Evolutionary conservation across 2,329 filamentous ascomycete genomes (phyloP).

Genomic region (Colletotrichum sp.): DNA sequence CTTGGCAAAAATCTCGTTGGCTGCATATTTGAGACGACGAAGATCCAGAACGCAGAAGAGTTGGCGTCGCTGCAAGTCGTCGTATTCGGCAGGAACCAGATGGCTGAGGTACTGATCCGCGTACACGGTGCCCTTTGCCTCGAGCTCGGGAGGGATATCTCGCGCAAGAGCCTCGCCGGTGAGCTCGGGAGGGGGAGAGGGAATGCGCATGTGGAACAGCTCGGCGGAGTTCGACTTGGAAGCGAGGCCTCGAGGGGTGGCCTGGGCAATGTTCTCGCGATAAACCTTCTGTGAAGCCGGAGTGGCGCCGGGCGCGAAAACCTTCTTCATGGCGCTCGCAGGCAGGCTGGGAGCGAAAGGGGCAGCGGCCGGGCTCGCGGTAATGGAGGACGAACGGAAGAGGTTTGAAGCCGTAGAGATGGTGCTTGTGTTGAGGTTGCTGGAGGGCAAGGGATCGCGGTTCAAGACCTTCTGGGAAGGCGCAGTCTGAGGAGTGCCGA

Average conservation of each 20-base stretch:
- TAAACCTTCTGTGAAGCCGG: slow-evolving; percentile 47
- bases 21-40: slow-evolving; percentile 65
- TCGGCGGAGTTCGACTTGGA: slow-evolving; percentile 54
- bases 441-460: slow-evolving; percentile 40
- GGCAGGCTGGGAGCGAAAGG: slow-evolving; percentile 53
- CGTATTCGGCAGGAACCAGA: slow-evolving; percentile 61
- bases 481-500: slow-evolving; percentile 42
- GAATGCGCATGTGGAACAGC: slow-evolving; percentile 64
- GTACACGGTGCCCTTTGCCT: slow-evolving; percentile 60
- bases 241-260: slow-evolving; percentile 54
- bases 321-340: slow-evolving; percentile 50
- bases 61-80: slow-evolving; percentile 64
- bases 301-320: slow-evolving; percentile 51
- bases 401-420: slow-evolving; percentile 45
- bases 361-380: slow-evolving; percentile 32
- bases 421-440: slow-evolving; percentile 39
- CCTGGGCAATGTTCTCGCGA: slow-evolving; percentile 51
- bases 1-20: slow-evolving; percentile 63
- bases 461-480: slow-evolving; percentile 40
- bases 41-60: slow-evolving; percentile 69
- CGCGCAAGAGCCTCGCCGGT: slow-evolving; percentile 60
- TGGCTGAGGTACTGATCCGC: slow-evolving; percentile 64
- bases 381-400: slow-evolving; percentile 44
- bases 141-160: slow-evolving; percentile 58
- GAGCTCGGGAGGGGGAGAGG: slow-evolving; percentile 60